Evolutionary conservation across 306 rosid genomes (phyloP).

Genomic region (Cucurbita maxima): DNA sequence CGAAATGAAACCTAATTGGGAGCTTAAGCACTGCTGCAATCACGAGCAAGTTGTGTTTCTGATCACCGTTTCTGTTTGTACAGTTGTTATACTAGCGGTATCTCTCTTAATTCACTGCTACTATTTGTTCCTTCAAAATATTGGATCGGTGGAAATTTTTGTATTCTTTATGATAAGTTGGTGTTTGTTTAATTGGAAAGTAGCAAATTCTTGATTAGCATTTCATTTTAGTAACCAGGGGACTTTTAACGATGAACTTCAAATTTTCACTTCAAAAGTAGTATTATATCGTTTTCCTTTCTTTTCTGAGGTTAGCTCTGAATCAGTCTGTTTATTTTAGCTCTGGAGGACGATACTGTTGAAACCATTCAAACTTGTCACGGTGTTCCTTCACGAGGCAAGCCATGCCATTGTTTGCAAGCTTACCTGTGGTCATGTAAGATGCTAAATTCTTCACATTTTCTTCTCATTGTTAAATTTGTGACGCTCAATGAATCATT

Average conservation of each 20-base stretch:
- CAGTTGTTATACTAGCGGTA: constrained; percentile 69
- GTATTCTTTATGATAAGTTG: neutral
- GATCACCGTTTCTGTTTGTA: constrained; percentile 42
- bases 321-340: constrained; percentile 22
- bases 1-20: constrained; percentile 65
- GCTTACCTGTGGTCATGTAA: constrained; percentile 86
- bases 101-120: neutral
- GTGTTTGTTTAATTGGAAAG: neutral
- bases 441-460: neutral
- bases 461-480: too few species aligned
- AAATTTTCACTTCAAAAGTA: neutral
- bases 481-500: neutral
- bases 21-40: constrained; percentile 69
- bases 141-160: neutral
- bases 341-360: constrained; percentile 81
- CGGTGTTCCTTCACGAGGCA: constrained; percentile 81
- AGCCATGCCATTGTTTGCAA: constrained; percentile 91
- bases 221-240: neutral
- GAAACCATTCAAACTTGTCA: constrained; percentile 87
- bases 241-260: neutral
- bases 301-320: neutral
- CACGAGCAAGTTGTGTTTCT: constrained; percentile 65
- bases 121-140: neutral
- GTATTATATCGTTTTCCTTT: neutral
- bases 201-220: neutral